Evolutionary conservation across 2,329 filamentous ascomycete species (phyloP).

Genomic region (Botrytis byssoidea): DNA sequence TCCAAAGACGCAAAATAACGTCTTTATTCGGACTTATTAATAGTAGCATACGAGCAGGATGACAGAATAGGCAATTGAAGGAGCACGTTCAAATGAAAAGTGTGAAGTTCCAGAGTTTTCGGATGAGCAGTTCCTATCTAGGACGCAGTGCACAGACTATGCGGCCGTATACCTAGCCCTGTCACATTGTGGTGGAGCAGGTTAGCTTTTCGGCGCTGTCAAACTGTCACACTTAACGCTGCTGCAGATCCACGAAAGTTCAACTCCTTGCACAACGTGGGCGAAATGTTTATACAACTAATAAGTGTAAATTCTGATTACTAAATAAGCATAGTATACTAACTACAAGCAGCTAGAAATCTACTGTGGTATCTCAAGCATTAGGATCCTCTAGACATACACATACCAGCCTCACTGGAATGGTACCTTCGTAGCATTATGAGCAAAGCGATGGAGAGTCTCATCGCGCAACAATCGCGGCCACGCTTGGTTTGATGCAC

Average conservation of each 20-base stretch:
- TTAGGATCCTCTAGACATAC: neutral
- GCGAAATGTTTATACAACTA: neutral
- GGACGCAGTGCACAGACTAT: neutral
- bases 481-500: constrained; percentile 12
- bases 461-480: constrained; percentile 4
- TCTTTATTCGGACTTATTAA: neutral
- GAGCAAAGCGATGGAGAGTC: constrained; percentile 9
- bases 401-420: constrained; percentile 11
- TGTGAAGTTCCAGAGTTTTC: neutral
- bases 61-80: neutral
- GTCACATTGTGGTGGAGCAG: neutral
- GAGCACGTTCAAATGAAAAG: neutral
- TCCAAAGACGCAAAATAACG: neutral
- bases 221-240: neutral
- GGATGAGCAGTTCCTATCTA: neutral
- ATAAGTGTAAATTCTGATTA: constrained; percentile 3
- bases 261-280: neutral
- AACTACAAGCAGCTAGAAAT: neutral
- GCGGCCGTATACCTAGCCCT: neutral
- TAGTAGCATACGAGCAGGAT: neutral
- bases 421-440: constrained; percentile 9
- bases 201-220: neutral
- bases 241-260: neutral
- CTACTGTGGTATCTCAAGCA: neutral
- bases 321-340: neutral